Evolutionary conservation across 1,284 basidiomycete genomes (phyloP).

Genomic region (Gymnopus androsaceus): DNA sequence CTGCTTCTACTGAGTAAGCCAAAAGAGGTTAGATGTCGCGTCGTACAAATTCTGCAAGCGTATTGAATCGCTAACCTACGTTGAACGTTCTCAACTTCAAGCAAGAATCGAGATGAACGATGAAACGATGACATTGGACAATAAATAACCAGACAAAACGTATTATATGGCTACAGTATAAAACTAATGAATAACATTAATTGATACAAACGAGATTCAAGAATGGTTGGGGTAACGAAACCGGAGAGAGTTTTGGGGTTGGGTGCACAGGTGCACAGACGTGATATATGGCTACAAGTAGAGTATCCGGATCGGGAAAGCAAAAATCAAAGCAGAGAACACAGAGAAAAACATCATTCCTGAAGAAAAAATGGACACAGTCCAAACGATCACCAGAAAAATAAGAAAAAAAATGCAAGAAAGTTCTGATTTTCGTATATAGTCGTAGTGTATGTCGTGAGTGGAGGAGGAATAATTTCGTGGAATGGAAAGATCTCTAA

Average conservation of each 20-base stretch:
- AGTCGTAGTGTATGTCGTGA: not conserved
- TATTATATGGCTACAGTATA: not conserved
- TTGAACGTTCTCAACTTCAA: too few relatives aligned
- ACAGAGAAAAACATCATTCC: not conserved
- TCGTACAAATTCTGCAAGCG: too few relatives aligned
- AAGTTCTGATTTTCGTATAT: too few relatives aligned
- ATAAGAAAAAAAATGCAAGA: too few relatives aligned
- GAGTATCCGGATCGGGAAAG: too few relatives aligned
- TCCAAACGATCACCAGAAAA: not conserved
- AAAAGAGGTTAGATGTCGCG: too few relatives aligned
- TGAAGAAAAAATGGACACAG: not conserved
- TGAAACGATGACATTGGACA: not conserved
- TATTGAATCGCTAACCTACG: too few relatives aligned
- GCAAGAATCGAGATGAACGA: too few relatives aligned
- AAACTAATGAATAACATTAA: not conserved
- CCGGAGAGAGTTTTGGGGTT: too few relatives aligned
- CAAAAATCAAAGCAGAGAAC: not conserved
- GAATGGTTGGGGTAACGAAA: not conserved
- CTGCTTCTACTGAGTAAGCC: too few relatives aligned
- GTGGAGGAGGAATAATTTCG: not conserved
- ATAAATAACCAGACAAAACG: not conserved
- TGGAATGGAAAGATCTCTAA: not conserved
- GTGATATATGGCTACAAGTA: slow-evolving; percentile 1
- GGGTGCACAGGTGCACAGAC: not conserved
- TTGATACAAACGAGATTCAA: not conserved